Evolutionary conservation across 176 grass and related monocot genomes (phyloP).

Genomic region (Juncus inflexus): DNA sequence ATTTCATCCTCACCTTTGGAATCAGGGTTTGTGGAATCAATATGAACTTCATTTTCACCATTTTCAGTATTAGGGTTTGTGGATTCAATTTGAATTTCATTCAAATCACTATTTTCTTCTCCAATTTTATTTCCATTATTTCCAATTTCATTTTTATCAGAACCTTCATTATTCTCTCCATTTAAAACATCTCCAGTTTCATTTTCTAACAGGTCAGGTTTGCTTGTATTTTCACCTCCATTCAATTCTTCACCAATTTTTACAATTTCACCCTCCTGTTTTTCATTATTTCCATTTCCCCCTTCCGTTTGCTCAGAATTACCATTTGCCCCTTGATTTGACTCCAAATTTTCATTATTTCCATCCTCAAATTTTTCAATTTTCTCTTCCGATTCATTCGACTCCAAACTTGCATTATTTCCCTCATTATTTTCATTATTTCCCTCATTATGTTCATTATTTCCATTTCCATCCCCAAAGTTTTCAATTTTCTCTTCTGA

Average conservation of each 20-base stretch:
- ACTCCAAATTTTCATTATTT: neutral
- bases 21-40: neutral
- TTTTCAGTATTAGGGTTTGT: conserved; percentile 2
- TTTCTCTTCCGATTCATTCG: neutral
- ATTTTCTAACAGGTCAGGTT: neutral
- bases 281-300: conserved; percentile 12
- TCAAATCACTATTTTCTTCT: neutral
- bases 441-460: neutral
- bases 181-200: conserved; percentile 1
- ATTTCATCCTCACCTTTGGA: neutral
- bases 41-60: neutral
- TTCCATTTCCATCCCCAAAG: neutral
- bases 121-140: conserved; percentile 20
- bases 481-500: too few species aligned
- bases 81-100: too few species aligned
- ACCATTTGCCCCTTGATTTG: neutral
- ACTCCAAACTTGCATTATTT: neutral
- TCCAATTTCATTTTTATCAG: neutral
- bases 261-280: conserved; percentile 17
- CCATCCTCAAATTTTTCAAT: neutral
- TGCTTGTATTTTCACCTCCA: conserved; percentile 6
- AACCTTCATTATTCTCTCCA: neutral
- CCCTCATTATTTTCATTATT: neutral
- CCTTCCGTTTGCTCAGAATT: conserved; percentile 20
- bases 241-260: conserved; percentile 1